Evolutionary conservation across 225 moss, liverwort and hornwort species (phyloP), one percentile per base, ranked within the genome.

Genomic region (Asterella californica): DNA sequence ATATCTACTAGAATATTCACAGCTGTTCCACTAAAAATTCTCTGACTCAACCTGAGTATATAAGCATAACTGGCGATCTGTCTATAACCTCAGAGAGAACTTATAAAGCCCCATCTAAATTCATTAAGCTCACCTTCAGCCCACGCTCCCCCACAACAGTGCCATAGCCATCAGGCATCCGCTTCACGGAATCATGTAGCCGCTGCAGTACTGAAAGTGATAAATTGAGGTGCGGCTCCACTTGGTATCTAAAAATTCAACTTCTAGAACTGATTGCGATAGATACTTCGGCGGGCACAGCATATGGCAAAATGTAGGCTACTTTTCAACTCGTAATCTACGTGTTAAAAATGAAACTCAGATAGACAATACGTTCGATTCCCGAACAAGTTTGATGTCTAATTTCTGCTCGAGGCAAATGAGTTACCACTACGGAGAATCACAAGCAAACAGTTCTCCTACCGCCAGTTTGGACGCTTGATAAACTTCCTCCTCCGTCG

Each of bases 111-210:
- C 67, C 29, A 15, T 10, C 10, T 72, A 71, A 0, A 19, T 2
- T 74, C 52, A 54, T 33, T 2, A 21, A 57, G 57, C 64, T 80
- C 75, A 96, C 95, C 93, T 96, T 96, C 33, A 96, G 87, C 50
- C 96, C 94, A 80, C 96, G 92, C 80, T 96, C 96, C 75, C 96
- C 96, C 81, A 96, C 96, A 85, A 90, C 83, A 7, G 96, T 96
- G 50, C 46, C 87, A 82, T 96, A 96, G 70, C 94, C 96, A 75
- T 94, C 92, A 74, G 96, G 96, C 96, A 96, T 96, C 48, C 94
- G 89, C 69, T 90, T 88, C 33, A 94, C 91, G 47, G 96, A 92
- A 85, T 96, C 96, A 85, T 96, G 96, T 73, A 96, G 96, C 78
- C 92, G 90, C 95, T 96, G 88, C 83, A 6, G 24, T 22, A n/a